Conservation (phyloP, 768 basidiomycete genomes). For the Rickenella mellea region DNA sequence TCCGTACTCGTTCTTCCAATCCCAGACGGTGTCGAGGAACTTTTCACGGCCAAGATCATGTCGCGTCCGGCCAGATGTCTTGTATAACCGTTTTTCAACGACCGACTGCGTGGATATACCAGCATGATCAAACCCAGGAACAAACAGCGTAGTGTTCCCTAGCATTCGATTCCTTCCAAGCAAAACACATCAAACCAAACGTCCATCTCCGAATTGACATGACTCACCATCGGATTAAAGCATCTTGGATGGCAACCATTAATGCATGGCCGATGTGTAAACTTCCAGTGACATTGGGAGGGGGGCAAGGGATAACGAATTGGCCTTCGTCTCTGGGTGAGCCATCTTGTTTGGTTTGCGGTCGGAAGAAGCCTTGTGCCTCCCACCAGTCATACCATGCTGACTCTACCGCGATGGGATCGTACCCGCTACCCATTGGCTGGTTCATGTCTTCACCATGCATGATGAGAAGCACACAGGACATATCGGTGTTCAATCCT, state of each 20-base stretch:
- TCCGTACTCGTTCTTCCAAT: slow-evolving; percentile 93
- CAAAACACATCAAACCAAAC: neutral
- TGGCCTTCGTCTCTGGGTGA: slow-evolving; percentile 50
- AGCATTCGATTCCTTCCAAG: slow-evolving; percentile 83
- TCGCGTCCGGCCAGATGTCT: slow-evolving; percentile 68
- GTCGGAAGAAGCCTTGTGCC: slow-evolving; percentile 82
- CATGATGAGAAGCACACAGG: neutral
- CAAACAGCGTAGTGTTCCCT: slow-evolving; percentile 81
- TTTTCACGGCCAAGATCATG: slow-evolving; percentile 93
- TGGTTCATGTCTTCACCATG: slow-evolving; percentile 58
- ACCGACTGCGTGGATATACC: slow-evolving; percentile 98
- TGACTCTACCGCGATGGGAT: slow-evolving; percentile 88
- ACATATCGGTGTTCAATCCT: neutral
- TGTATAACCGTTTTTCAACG: slow-evolving; percentile 87
- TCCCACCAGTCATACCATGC: slow-evolving; percentile 99
- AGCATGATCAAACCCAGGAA: slow-evolving; percentile 96
- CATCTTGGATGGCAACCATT: slow-evolving; percentile 86
- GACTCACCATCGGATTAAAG: slow-evolving; percentile 76
- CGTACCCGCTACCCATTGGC: slow-evolving; percentile 89
- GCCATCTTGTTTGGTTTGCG: slow-evolving; percentile 50
- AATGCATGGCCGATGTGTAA: slow-evolving; percentile 94
- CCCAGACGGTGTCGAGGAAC: slow-evolving; percentile 85
- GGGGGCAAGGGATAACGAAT: slow-evolving; percentile 86
- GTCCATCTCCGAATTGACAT: neutral
- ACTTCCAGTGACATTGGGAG: slow-evolving; percentile 94